These are phyloP conservation scores for Ophiosphaerella narmari DNA, from an alignment of 2,329 filamentous ascomycete genomes.

Conservation along the genomic window DNA sequence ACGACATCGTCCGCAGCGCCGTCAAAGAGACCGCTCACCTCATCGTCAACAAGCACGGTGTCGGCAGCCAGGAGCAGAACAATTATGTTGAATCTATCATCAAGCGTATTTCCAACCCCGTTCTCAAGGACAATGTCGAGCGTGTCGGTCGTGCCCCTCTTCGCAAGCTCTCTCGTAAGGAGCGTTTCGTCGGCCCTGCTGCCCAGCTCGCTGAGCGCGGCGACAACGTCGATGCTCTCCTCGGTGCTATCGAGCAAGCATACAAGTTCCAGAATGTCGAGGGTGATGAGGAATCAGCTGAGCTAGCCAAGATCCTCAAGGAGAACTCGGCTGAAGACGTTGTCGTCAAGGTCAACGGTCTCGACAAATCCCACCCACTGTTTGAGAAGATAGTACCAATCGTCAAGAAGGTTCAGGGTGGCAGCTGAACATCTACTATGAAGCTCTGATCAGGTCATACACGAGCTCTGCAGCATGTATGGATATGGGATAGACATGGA, in stretches of 20 bases:
- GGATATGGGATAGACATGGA: conserved; percentile 6
- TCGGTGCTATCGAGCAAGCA: conserved; percentile 86
- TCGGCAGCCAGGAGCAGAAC: conserved; percentile 73
- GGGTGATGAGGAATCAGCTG: conserved; percentile 84
- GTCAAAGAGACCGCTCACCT: conserved; percentile 84
- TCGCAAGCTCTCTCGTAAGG: conserved; percentile 91
- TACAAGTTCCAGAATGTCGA: conserved; percentile 95
- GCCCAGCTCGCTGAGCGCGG: conserved; percentile 84
- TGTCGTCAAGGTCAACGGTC: conserved; percentile 78
- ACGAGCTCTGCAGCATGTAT: neutral
- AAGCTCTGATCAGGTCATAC: conserved; percentile 15
- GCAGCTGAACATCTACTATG: conserved; percentile 21
- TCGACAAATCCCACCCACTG: conserved; percentile 76
- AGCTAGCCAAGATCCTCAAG: conserved; percentile 85
- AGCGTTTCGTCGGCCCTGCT: conserved; percentile 93
- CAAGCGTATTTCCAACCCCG: conserved; percentile 88
- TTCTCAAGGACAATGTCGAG: conserved; percentile 89
- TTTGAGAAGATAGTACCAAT: conserved; percentile 75
- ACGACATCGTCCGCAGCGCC: conserved; percentile 76
- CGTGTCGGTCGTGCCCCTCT: conserved; percentile 94
- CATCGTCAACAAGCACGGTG: conserved; percentile 85
- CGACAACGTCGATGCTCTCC: conserved; percentile 71
- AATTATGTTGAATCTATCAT: conserved; percentile 93
- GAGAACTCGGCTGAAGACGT: conserved; percentile 73
- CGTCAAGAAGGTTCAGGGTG: conserved; percentile 77